Base-by-base conservation (phyloP, 352 stramenopile genomes). In the Thalassiosira sp. region DNA sequence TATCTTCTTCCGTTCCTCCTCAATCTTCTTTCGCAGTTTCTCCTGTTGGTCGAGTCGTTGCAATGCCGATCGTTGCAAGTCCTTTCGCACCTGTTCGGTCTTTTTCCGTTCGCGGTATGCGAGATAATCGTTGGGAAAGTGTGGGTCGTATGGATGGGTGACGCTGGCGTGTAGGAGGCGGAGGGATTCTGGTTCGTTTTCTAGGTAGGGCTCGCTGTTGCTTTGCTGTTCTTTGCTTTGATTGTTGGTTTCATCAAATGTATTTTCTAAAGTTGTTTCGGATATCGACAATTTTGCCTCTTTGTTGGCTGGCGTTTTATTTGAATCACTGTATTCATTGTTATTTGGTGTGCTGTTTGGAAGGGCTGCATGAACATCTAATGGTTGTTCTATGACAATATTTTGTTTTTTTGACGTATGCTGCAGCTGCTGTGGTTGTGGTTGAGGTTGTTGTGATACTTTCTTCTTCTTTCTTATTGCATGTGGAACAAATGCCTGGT, bases 51-150 rank as follows among this genome's bases (percentile, higher is more conserved):
- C 73, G 49, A 90, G 48, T 8, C 74, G 63, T 40, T 89, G 48
- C 18, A 64, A 13, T 46, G 76, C 79, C 62, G 82, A 63, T n/a
- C 61, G 48, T 70, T 92, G 72, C 45, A 90, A 48, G 16, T 76
- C 27, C 48, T 72, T 51, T 3, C 69, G 77, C 25, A 88, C 59
- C 35, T 66, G 45, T 13, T 73, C 60, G 0, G 74, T 69, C 22
- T 67, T 69, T 49, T 86, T 79, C 13, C 69, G 72, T 69, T 92
- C 78, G 48, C 76, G 82, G 61, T 89, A 79, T 43, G 87, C 71
- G 31, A 92, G 72, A 42, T 90, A 82, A 75, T 92, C 86, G 58
- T 92, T 92, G 1, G 86, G 86, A 43, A 88, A 59, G 20, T 80
- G 73, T 13, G 86, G 86, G 76, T 92, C 72, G 59, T 90, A 92